Conservation (phyloP, 495 filamentous ascomycete species). For the Neurospora tetraspora region DNA sequence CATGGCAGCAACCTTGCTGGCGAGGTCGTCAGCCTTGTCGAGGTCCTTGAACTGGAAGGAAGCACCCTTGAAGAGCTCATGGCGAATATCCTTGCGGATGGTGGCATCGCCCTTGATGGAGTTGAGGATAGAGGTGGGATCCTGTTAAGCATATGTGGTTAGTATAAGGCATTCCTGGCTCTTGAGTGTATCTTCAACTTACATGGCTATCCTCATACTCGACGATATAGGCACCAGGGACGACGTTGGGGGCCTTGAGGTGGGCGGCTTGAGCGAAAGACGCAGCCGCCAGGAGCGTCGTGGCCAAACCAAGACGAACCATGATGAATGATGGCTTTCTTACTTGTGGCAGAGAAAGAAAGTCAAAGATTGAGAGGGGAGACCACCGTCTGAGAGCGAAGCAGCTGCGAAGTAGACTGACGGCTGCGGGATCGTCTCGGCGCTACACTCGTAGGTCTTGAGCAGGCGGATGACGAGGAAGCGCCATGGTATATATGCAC, state of each 20-base stretch:
- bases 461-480: neutral
- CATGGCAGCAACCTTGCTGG: constrained; percentile 27
- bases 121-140: constrained; percentile 28
- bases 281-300: constrained; percentile 26
- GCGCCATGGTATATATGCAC: neutral
- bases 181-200: constrained; percentile 8
- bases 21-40: constrained; percentile 30
- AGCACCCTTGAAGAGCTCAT: constrained; percentile 38
- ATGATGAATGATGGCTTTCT: constrained; percentile 7
- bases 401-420: neutral
- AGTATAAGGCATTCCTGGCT: constrained; percentile 5
- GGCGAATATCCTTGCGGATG: constrained; percentile 34
- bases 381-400: neutral
- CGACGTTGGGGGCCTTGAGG: constrained; percentile 11
- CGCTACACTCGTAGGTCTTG: neutral
- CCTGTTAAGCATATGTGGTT: constrained; percentile 13
- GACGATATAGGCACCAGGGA: constrained; percentile 39
- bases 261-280: constrained; percentile 18
- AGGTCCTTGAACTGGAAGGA: constrained; percentile 38
- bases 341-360: neutral
- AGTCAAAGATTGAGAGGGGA: neutral
- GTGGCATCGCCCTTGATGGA: constrained; percentile 28
- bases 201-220: constrained; percentile 38
- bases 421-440: neutral
- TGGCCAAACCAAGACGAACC: constrained; percentile 15